Conservation (phyloP, 2,329 filamentous ascomycete species). For the Pseudogymnoascus sp. region DNA sequence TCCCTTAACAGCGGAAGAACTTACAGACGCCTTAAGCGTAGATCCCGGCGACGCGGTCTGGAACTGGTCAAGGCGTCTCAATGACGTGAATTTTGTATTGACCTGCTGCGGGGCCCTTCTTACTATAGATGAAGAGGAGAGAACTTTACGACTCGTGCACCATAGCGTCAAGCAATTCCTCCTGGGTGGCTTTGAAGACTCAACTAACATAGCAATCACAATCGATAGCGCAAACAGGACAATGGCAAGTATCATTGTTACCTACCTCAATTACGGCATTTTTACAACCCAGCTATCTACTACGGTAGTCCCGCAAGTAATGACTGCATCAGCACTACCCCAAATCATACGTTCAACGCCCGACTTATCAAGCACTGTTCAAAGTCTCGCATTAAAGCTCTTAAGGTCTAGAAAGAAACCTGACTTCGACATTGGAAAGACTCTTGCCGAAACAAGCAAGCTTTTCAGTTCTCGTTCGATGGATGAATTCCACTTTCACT, state of each 20-base stretch:
- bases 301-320: conserved; percentile 18
- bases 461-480: conserved; percentile 8
- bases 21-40: conserved; percentile 35
- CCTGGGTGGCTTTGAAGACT: conserved; percentile 17
- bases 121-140: conserved; percentile 30
- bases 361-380: conserved; percentile 14
- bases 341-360: conserved; percentile 21
- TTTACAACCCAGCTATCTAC: conserved; percentile 20
- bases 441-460: conserved; percentile 10
- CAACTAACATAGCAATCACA: conserved; percentile 14
- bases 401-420: conserved; percentile 11
- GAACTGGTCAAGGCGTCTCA: conserved; percentile 21
- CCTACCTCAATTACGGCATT: conserved; percentile 27
- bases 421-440: conserved; percentile 11
- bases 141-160: conserved; percentile 29
- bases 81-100: conserved; percentile 23
- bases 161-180: conserved; percentile 33
- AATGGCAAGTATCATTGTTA: conserved; percentile 25
- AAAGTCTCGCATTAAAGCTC: conserved; percentile 16
- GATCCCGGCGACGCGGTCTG: conserved; percentile 26
- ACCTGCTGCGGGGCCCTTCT: conserved; percentile 31
- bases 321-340: conserved; percentile 17
- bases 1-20: conserved; percentile 29
- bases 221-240: conserved; percentile 14
- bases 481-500: conserved; percentile 12